Evolutionary conservation across 1,284 basidiomycete species (phyloP).

Genomic region (Coniferiporia weirii): DNA sequence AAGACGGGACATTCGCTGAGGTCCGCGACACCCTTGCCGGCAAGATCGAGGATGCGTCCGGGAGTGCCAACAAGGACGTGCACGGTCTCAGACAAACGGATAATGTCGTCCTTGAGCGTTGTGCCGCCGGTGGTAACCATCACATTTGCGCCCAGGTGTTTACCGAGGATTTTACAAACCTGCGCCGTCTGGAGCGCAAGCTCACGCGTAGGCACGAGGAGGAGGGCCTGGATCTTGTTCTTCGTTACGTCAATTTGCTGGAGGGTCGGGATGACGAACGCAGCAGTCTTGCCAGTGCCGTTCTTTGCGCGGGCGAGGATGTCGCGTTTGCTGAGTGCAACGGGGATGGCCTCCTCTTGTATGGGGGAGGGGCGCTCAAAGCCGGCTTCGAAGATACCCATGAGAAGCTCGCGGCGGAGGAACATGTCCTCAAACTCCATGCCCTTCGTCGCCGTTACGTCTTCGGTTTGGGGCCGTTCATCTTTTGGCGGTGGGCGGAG

Average conservation of each 20-base stretch:
- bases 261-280: slow-evolving; percentile 95
- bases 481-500: slow-evolving; percentile 89
- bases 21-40: slow-evolving; percentile 92
- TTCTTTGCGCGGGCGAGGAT: slow-evolving; percentile 90
- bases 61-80: slow-evolving; percentile 98
- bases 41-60: slow-evolving; percentile 92
- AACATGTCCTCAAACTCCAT: slow-evolving; percentile 83
- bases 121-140: slow-evolving; percentile 99
- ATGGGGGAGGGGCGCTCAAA: slow-evolving; percentile 97
- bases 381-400: slow-evolving; percentile 92
- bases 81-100: slow-evolving; percentile 85
- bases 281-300: slow-evolving; percentile 93
- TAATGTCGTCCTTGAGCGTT: slow-evolving; percentile 95
- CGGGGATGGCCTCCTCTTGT: slow-evolving; percentile 95
- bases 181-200: slow-evolving; percentile 95
- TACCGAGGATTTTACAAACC: slow-evolving; percentile 95
- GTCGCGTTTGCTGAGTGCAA: slow-evolving; percentile 84
- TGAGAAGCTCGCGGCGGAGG: slow-evolving; percentile 60
- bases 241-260: slow-evolving; percentile 87
- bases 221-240: slow-evolving; percentile 90
- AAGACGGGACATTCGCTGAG: slow-evolving; percentile 93
- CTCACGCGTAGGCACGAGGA: slow-evolving; percentile 94
- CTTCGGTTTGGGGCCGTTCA: slow-evolving; percentile 87
- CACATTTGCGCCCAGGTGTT: slow-evolving; percentile 92
- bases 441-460: slow-evolving; percentile 89